phyloP scores from a whole-genome alignment of 2,329 filamentous ascomycete species.

The Trichoderma sp. region DNA sequence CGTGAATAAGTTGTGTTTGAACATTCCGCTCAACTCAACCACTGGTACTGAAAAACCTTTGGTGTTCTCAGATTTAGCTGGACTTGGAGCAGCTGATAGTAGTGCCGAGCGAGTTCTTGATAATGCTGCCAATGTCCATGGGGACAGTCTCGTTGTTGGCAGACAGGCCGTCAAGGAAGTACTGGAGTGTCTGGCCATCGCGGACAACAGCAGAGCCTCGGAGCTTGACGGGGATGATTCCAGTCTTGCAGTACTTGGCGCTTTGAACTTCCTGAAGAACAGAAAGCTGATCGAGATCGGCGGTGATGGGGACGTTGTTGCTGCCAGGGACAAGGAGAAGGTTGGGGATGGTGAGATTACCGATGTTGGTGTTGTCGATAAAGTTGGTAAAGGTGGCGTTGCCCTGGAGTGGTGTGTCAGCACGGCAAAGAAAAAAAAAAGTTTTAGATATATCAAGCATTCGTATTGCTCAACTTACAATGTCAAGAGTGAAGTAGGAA shows the following conservation, averaged over 20 bases:
- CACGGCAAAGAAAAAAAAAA: background rate
- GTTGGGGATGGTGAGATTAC: slow-evolving; percentile 61
- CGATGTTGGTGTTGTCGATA: slow-evolving; percentile 56
- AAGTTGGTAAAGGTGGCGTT: slow-evolving; percentile 65
- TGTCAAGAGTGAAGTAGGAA: slow-evolving; percentile 65
- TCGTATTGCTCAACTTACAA: slow-evolving; percentile 51
- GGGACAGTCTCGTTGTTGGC: slow-evolving; percentile 55
- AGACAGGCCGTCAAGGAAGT: slow-evolving; percentile 60
- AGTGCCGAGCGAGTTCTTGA: slow-evolving; percentile 41
- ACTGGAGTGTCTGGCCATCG: slow-evolving; percentile 56
- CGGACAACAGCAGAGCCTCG: slow-evolving; percentile 56
- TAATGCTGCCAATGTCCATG: slow-evolving; percentile 54
- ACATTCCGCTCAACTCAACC: background rate
- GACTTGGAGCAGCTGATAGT: slow-evolving; percentile 16
- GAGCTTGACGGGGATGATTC: slow-evolving; percentile 59
- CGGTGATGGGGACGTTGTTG: slow-evolving; percentile 60
- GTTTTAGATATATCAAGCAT: background rate
- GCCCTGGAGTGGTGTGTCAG: slow-evolving; percentile 49
- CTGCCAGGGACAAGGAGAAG: slow-evolving; percentile 61
- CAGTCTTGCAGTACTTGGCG: slow-evolving; percentile 56
- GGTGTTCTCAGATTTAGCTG: background rate
- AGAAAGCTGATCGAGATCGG: slow-evolving; percentile 54
- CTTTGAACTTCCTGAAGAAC: slow-evolving; percentile 47
- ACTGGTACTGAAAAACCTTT: background rate
- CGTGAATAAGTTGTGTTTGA: background rate